Evolutionary conservation across 371 early-diverging fungal genomes (phyloP).

Genomic region (Mortierella sp.): DNA sequence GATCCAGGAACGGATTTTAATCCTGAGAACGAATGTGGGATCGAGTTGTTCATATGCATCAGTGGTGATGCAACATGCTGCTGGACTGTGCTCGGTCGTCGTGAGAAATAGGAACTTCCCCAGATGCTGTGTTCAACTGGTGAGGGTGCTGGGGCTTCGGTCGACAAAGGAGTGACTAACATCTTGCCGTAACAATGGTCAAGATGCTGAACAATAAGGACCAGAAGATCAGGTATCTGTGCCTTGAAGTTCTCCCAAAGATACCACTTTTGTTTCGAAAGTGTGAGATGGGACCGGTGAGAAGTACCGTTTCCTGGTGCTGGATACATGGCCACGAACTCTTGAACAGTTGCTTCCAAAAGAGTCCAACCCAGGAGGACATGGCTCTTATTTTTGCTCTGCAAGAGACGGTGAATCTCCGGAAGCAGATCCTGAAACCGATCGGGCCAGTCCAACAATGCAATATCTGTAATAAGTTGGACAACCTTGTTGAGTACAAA

Average conservation of each 20-base stretch:
- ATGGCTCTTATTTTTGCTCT: constrained; percentile 35
- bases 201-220: constrained; percentile 41
- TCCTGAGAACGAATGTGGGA: constrained; percentile 31
- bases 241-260: constrained; percentile 45
- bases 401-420: constrained; percentile 37
- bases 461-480: constrained; percentile 42
- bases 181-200: constrained; percentile 41
- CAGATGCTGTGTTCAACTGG: constrained; percentile 44
- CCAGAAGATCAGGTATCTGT: constrained; percentile 34
- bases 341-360: constrained; percentile 40
- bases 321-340: constrained; percentile 39
- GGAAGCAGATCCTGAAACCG: constrained; percentile 47
- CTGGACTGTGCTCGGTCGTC: constrained; percentile 25
- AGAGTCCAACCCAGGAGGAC: constrained; percentile 45
- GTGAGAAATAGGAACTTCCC: constrained; percentile 19
- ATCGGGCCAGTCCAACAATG: constrained; percentile 46
- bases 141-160: constrained; percentile 49
- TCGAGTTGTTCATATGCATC: constrained; percentile 18
- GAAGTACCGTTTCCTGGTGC: constrained; percentile 34
- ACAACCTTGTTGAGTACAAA: constrained; percentile 50
- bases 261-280: constrained; percentile 32
- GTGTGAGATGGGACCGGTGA: constrained; percentile 22
- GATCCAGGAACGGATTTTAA: constrained; percentile 42
- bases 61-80: constrained; percentile 10
- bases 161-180: constrained; percentile 37